A percentile compares a stretch with the other conserved stretches of the same genome.
These are phyloP conservation scores for Olyra latifolia DNA, from an alignment of 176 grass and related monocot genomes.

Conservation along the genomic window DNA sequence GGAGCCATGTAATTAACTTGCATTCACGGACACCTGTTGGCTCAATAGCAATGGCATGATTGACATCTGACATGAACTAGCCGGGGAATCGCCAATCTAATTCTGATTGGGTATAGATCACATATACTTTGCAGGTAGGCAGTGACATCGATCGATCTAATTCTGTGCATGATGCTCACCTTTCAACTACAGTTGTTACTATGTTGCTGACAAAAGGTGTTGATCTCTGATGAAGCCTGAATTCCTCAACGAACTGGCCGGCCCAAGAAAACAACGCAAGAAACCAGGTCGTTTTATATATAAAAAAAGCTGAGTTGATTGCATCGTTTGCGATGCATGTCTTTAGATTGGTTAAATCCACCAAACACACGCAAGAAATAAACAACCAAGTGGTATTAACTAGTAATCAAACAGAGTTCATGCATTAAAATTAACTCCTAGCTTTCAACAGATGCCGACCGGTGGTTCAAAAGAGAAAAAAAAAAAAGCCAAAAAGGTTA, in stretches of 20 bases:
- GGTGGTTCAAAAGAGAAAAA: background rate
- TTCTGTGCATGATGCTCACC: background rate
- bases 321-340: background rate
- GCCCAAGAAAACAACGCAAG: background rate
- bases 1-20: background rate
- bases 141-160: background rate
- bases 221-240: background rate
- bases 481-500: conserved; percentile 17
- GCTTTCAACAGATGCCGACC: conserved; percentile 26
- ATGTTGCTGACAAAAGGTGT: conserved; percentile 1
- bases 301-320: background rate
- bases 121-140: background rate
- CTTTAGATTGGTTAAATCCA: background rate
- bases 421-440: background rate
- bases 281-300: background rate
- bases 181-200: conserved; percentile 1
- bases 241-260: background rate
- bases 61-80: background rate
- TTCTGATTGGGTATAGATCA: background rate
- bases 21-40: background rate
- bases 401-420: background rate
- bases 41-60: background rate
- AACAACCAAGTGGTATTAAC: background rate
- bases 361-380: background rate
- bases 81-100: background rate